Base-by-base conservation (phyloP, 2,329 filamentous ascomycete species). In the Verticillium tricorpus region DNA sequence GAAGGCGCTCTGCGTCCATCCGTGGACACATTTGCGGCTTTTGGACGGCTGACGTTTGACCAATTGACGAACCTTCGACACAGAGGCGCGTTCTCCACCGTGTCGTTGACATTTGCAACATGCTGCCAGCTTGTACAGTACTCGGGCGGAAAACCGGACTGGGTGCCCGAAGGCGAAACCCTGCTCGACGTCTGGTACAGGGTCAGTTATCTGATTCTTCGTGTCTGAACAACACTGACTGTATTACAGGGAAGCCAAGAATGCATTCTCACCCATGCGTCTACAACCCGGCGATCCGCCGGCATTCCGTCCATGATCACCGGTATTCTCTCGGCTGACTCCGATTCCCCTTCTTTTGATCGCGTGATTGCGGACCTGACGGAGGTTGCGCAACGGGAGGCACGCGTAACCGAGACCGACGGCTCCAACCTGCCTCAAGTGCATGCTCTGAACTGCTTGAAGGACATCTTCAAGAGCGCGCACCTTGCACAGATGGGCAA, bases 381-480 rank as follows among this genome's bases (percentile, higher is more conserved):
- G 63, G 72, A 74, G 3, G 87, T 91, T 60, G 85, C 88, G 6
- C 74, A 79, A 28, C 74, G 78, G 25, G 80, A 84, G 58, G 84
- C 84, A 3, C 76, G 72, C 11, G 78, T 83, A 52, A 79, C 82
- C 0, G 81, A 85, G 62, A 86, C 83, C 0, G 86, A 89, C 62
- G 85, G 83, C 34, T 84, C 83, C 2, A 89, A 90, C 50, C 77
- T 98, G 5, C 90, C 93, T 0, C 94, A 99, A 74, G 95, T 99
- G 0, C 95, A 99, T 73, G 93, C 95, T 0, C 84, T 97, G 71
- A 99, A 99, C 72, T 97, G 91, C 64, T 79, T 99, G 62, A 95
- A 95, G 71, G 93, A 96, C 66, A 89, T 97, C 2, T 95, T 97
- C 74, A 94, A 91, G 62, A 93, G 89, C 67, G 92, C 92, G 0